Evolutionary conservation across 1,139 yeast species (phyloP).

Genomic region (Magnusiomyces fungicola): DNA sequence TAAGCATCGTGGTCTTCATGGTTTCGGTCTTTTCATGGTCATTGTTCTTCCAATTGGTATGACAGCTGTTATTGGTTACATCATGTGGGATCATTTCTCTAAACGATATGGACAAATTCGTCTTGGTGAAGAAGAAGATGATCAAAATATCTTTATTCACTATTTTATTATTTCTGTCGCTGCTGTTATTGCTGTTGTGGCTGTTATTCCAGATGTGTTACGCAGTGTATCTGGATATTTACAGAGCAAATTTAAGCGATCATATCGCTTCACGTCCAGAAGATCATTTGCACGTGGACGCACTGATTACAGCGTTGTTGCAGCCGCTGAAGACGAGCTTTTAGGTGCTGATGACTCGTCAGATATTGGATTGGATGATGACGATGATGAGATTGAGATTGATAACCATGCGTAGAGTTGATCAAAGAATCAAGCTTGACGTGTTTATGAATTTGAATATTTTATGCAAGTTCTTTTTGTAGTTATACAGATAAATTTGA

Average conservation of each 20-base stretch:
- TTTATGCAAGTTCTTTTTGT: no score
- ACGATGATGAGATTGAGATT: not conserved
- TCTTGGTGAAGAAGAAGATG: constrained; percentile 61
- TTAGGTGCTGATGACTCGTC: constrained; percentile 17
- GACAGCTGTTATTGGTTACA: constrained; percentile 54
- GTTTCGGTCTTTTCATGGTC: constrained; percentile 46
- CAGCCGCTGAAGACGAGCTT: constrained; percentile 15
- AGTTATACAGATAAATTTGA: not conserved
- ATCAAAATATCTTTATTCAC: constrained; percentile 22
- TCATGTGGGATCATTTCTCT: constrained; percentile 77
- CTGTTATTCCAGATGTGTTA: constrained; percentile 26
- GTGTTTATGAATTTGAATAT: no score
- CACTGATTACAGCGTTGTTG: constrained; percentile 13
- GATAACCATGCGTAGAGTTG: not conserved
- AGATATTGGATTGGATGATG: not conserved
- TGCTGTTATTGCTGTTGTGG: constrained; percentile 29
- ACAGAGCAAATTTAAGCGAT: constrained; percentile 11
- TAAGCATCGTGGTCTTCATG: constrained; percentile 51
- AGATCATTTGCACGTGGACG: constrained; percentile 17
- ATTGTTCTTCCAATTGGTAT: constrained; percentile 52
- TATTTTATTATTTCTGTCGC: constrained; percentile 28
- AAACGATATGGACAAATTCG: constrained; percentile 80
- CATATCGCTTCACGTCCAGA: constrained; percentile 17
- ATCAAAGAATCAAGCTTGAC: no score
- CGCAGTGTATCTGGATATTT: constrained; percentile 14